phyloP scores from a whole-genome alignment of 78 protist species.

The Dictyostelium purpureum region DNA sequence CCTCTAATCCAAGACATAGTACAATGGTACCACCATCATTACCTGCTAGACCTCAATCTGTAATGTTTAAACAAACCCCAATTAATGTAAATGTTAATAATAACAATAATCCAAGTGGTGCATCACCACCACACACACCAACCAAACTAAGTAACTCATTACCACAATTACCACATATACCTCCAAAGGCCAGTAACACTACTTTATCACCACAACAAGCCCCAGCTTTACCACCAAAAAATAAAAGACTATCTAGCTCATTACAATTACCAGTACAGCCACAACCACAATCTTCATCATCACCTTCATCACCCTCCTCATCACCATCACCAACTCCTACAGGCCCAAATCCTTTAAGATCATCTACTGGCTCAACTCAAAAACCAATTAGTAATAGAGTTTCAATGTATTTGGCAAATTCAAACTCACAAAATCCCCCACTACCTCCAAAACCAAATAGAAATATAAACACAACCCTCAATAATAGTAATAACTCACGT shows the following conservation, averaged over 20 bases:
- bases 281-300: background rate
- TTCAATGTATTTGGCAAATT: slow-evolving; percentile 13
- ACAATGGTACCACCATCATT: background rate
- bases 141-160: background rate
- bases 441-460: background rate
- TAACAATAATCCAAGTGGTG: background rate
- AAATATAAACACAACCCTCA: background rate
- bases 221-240: background rate
- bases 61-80: background rate
- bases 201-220: background rate
- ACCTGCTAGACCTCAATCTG: slow-evolving; percentile 6
- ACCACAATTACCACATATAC: background rate
- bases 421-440: background rate
- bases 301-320: background rate
- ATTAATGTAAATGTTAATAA: background rate
- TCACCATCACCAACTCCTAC: background rate
- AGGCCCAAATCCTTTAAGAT: background rate
- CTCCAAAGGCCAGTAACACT: background rate
- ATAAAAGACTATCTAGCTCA: background rate
- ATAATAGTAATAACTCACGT: background rate
- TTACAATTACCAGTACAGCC: background rate
- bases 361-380: background rate
- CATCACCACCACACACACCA: slow-evolving; percentile 16
- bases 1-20: background rate
- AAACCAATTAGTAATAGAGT: slow-evolving; percentile 39